A percentile compares a stretch with the other conserved stretches of the same genome.
phyloP scores from a whole-genome alignment of 805 yeast genomes.

The Wickerhamomyces rabaulensis region DNA sequence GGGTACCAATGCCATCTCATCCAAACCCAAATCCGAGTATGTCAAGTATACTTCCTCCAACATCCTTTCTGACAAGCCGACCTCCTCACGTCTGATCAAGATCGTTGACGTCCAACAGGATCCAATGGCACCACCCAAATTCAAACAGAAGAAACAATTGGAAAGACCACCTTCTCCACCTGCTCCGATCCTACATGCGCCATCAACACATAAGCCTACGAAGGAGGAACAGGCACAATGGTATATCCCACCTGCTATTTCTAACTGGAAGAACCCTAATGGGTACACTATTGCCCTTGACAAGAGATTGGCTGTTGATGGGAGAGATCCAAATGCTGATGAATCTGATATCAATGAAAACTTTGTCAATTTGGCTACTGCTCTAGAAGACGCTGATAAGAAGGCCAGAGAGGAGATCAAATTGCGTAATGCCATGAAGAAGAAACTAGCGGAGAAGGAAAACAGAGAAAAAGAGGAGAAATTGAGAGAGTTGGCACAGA shows the following conservation, averaged over 20 bases:
- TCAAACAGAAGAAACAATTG: slow-evolving; percentile 61
- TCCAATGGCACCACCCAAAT: slow-evolving; percentile 82
- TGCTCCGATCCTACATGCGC: slow-evolving; percentile 58
- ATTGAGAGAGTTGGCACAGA: slow-evolving; percentile 43
- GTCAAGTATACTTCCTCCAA: slow-evolving; percentile 40
- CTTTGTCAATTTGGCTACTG: slow-evolving; percentile 60
- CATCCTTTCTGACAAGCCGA: slow-evolving; percentile 25
- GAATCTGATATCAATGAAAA: slow-evolving; percentile 45
- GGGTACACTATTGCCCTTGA: slow-evolving; percentile 83
- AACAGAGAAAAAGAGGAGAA: slow-evolving; percentile 45
- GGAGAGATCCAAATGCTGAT: slow-evolving; percentile 30
- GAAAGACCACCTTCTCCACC: slow-evolving; percentile 72
- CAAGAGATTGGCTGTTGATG: slow-evolving; percentile 57
- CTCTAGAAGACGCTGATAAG: slow-evolving; percentile 64
- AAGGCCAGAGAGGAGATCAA: slow-evolving; percentile 53
- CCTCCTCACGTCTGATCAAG: slow-evolving; percentile 45
- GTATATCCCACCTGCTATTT: slow-evolving; percentile 86
- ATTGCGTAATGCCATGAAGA: slow-evolving; percentile 43
- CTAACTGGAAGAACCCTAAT: slow-evolving; percentile 93
- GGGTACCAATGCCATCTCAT: slow-evolving; percentile 23
- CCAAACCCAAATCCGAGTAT: slow-evolving; percentile 34
- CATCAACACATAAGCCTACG: slow-evolving; percentile 38
- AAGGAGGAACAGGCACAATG: slow-evolving; percentile 74
- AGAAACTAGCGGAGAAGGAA: slow-evolving; percentile 45
- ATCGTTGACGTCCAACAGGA: slow-evolving; percentile 67